phyloP scores from a whole-genome alignment of 306 rosid species.

The Lathyrus sativus region DNA sequence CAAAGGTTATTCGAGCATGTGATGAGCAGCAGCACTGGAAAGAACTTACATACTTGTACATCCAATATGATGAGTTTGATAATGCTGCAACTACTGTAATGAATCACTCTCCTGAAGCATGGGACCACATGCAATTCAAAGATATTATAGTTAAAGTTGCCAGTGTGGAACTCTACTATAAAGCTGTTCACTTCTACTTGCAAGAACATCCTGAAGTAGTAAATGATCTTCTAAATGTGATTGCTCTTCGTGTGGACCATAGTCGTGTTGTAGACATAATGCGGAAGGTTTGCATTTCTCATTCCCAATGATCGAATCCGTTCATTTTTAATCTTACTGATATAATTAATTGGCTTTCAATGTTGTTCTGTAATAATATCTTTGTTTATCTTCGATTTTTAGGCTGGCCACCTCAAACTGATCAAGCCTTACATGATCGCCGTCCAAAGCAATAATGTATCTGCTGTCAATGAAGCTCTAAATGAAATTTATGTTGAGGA shows the following conservation, averaged over 20 bases:
- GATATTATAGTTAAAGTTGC: constrained; percentile 93
- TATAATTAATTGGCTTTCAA: constrained; percentile 24
- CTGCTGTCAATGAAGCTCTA: constrained; percentile 93
- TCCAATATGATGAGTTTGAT: constrained; percentile 95
- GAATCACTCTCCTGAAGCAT: constrained; percentile 98
- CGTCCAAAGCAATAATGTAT: constrained; percentile 93
- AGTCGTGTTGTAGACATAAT: constrained; percentile 94
- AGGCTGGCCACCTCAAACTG: constrained; percentile 92
- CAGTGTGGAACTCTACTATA: constrained; percentile 90
- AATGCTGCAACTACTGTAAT: constrained; percentile 93
- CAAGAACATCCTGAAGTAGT: constrained; percentile 94
- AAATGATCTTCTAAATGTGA: constrained; percentile 87
- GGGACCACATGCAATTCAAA: constrained; percentile 99
- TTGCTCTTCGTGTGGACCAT: constrained; percentile 95
- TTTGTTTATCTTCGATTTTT: constrained; percentile 17
- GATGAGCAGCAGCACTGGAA: constrained; percentile 98
- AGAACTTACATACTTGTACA: constrained; percentile 83
- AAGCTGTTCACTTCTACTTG: constrained; percentile 95
- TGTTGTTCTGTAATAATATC: constrained; percentile 18
- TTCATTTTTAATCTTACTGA: constrained; percentile 6
- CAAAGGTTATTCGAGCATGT: constrained; percentile 96
- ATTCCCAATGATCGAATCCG: neutral
- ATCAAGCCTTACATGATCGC: constrained; percentile 98
- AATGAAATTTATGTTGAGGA: constrained; percentile 90
- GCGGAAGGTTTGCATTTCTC: constrained; percentile 66